Base-by-base conservation (phyloP, 1,139 yeast species). In the Blastobotrys apis region DNA sequence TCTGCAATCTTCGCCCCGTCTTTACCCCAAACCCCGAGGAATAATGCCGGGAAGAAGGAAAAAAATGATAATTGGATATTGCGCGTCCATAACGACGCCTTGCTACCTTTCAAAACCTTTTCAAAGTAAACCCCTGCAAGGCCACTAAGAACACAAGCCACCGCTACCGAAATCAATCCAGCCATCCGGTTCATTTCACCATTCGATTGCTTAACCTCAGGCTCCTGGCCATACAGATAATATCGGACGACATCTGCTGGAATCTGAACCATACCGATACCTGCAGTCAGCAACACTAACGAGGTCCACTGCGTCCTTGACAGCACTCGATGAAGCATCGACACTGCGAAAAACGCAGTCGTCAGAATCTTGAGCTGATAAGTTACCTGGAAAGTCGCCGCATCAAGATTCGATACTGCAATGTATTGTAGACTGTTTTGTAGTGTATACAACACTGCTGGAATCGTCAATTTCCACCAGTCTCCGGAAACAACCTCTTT, bases 91-190 rank as follows among this genome's bases (percentile, higher is more conserved):
- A 68, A 56, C 10, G 70, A 62, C 9, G 58, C 58, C 47, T 55
- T 58, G 23, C 65, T 50, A 10, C 68, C 69, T 52, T 68, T 68
- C 42, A 68, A 60, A 10, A 67, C 71, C 50, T 67, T 67, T 47
- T 68, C 72, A 55, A 68, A 67, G 55, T 68, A 68, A 33, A 68
- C 68, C 19, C 72, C 73, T 3, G 72, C 73, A 39, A 68, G 56
- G 8, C 72, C 72, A 19, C 67, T 60, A 38, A 67, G 53, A 9
- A 64, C 48, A 47, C 72, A 68, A 5, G 72, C 71, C 26, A 63
- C 48, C 4, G 59, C 49, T 12, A 68, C 72, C 6, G 72, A 68
- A n/a, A 63, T 44, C 13, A 68, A 53, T 4, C 72, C 72, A 4
- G 63, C 46, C 5, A 56, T 39, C n/a, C 53, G 51, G 49, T 58